Evolutionary conservation across 768 basidiomycete genomes (phyloP), one percentile per base, ranked within the genome.

Genomic region (Mycena crocata): DNA sequence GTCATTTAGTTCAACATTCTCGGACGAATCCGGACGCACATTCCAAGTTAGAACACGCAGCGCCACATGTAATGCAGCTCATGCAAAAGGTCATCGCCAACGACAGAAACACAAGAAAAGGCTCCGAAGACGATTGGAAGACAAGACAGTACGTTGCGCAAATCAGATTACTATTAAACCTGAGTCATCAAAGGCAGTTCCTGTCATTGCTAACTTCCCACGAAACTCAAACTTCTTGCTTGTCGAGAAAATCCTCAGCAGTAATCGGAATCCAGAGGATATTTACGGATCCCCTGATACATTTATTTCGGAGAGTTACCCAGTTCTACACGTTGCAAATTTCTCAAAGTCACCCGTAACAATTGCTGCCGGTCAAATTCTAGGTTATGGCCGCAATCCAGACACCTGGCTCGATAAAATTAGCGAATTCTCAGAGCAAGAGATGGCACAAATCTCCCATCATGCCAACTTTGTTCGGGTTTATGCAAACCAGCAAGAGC

Each of bases 31-130:
- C 1, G 54, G 62, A 1, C 62, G 46, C 17, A 14, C 62, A 2
- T 63, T 55, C 62, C 24, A 55, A 44, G 56, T 42, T 14, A 35
- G 52, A 49, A 15, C 5, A 34, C 12, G 31, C 32, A 31, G 23
- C 23, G 10, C 10, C 8, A 23, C 69, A 0, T 42, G 62, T 2
- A n/a, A 63, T 14, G 26, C 12, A 17, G 39, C 64, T 0, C 15
- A 51, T 28, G 37, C 64, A n/a, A n/a, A n/a, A n/a, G 5, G 48
- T 59, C 6, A 67, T 75, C 35, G 66, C 57, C 15, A 61, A 72
- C 3, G 34, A 56, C 4, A 62, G 56, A 12, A 54, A 26, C 30
- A 49, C 57, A n/a, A n/a, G n/a, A n/a, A n/a, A n/a, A n/a, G n/a
- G n/a, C n/a, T n/a, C n/a, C n/a, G n/a, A n/a, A n/a, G n/a, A n/a